These are phyloP conservation scores for Penicillium thymicola DNA, from an alignment of 2,329 filamentous ascomycete species.

Conservation along the genomic window DNA sequence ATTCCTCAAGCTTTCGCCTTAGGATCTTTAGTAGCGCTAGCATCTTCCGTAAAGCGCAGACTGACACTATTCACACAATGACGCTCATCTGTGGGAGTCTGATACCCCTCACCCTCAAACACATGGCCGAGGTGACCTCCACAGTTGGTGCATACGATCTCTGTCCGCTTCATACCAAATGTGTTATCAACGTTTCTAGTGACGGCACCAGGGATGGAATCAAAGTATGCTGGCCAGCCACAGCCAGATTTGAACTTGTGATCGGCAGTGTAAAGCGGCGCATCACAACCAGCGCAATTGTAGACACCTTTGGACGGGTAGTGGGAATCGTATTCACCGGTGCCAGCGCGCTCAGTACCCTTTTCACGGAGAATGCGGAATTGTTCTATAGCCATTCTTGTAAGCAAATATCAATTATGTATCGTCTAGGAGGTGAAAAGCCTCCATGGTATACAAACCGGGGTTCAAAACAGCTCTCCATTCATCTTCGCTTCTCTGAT, in stretches of 20 bases:
- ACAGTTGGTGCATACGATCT: conserved; percentile 93
- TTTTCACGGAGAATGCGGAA: conserved; percentile 91
- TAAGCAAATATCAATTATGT: conserved; percentile 4
- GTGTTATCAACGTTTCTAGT: conserved; percentile 72
- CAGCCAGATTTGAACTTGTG: conserved; percentile 97
- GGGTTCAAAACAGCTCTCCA: conserved; percentile 82
- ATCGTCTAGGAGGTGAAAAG: conserved; percentile 37
- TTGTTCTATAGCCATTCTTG: conserved; percentile 65
- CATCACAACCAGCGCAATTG: conserved; percentile 78
- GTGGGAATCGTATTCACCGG: conserved; percentile 86
- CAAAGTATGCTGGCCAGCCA: conserved; percentile 97
- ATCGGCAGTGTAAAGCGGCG: conserved; percentile 85
- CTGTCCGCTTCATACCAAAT: conserved; percentile 79
- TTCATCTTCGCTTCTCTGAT: conserved; percentile 75
- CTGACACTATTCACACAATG: conserved; percentile 96
- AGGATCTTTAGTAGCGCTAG: conserved; percentile 33
- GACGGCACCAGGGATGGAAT: conserved; percentile 88
- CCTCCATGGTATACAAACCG: conserved; percentile 47
- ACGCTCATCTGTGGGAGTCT: conserved; percentile 86
- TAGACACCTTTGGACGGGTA: conserved; percentile 73
- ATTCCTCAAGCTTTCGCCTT: conserved; percentile 30
- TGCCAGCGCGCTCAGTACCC: conserved; percentile 78
- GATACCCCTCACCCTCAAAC: conserved; percentile 82
- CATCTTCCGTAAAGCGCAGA: conserved; percentile 74
- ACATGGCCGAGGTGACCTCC: conserved; percentile 90